Evolutionary conservation across 2,329 filamentous ascomycete species (phyloP), one percentile per base, ranked within the genome.

Genomic region (Beauveria pseudobassiana): DNA sequence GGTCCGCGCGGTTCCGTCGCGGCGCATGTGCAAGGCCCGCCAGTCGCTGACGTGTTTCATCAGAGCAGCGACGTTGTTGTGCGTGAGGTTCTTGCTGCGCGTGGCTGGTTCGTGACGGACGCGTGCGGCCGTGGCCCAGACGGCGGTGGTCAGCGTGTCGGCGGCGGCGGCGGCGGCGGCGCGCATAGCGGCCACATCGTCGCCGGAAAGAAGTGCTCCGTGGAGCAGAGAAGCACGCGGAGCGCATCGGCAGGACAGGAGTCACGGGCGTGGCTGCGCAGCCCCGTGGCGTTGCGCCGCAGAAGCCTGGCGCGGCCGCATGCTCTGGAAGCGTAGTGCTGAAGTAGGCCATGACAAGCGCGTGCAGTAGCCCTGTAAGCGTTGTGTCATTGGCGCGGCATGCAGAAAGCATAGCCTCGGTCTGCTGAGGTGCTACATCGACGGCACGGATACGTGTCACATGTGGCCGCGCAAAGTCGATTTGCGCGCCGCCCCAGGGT

Each of bases 331-430:
- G 65, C 3, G 70, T 74, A 0, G 64, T 67, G 5, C 77, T 68
- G 5, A 82, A 68, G 2, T 79, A 78, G 8, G 71, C 68, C 5
- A 80, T 69, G 5, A 76, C 66, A 0, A 84, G 70, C 2, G 74
- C 76, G 40, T 84, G 78, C 1, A 84, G 56, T 8, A 85, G 72
- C 0, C 75, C 75, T 0, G 82, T 84, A 7, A 85, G 66, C 2
- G 80, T 82, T 16, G 75, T 71, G 3, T 68, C 67, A 51, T 79
- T 74, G 14, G 67, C 65, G 18, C 80, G 73, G 62, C 78, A 79
- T 1, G 69, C 73, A 0, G 68, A 59, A 7, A 82, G 66, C 1
- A 83, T 65, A 1, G 53, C 63, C 1, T 64, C 28, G 0, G 77
- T 67, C 5, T 65, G 66, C 1, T 60, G 59, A 5, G 72, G 50